Conservation (phyloP, 805 yeast genomes). For the Spencermartinsiella europaea region DNA sequence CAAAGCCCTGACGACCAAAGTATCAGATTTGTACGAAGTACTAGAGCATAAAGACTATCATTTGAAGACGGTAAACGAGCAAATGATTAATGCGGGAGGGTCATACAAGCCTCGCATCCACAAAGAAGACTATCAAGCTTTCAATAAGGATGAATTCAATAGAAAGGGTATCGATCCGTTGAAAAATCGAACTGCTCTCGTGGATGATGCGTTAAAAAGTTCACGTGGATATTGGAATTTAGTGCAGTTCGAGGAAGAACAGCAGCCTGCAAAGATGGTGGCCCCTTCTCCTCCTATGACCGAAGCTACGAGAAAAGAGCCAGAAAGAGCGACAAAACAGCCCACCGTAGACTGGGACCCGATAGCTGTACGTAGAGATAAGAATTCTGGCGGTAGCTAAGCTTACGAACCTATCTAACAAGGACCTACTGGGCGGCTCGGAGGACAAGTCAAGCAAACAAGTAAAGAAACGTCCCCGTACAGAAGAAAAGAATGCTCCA, state of each 20-base stretch:
- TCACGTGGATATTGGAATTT: slow-evolving; percentile 22
- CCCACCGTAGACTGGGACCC: no score
- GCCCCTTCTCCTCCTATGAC: no score
- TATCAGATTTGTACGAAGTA: slow-evolving; percentile 5
- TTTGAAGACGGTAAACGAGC: slow-evolving; percentile 7
- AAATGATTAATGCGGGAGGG: slow-evolving; percentile 8
- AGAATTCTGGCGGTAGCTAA: no score
- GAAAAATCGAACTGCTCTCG: slow-evolving; percentile 39
- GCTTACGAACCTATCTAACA: no score
- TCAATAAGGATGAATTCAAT: slow-evolving; percentile 5
- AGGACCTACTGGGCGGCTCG: no score
- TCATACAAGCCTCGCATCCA: slow-evolving; percentile 11
- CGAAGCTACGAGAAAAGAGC: no score
- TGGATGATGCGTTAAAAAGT: slow-evolving; percentile 33
- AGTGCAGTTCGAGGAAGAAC: slow-evolving; percentile 36
- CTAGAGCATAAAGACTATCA: slow-evolving; percentile 17
- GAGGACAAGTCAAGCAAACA: no score
- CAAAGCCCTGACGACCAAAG: slow-evolving; percentile 2
- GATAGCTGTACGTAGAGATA: no score
- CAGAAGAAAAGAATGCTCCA: no score
- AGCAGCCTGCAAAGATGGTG: no score
- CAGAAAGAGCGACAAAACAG: no score
- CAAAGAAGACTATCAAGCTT: neutral
- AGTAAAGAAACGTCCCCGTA: no score
- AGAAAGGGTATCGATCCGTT: neutral